Percentiles rank a stretch among this genome's conserved stretches.
Conservation (phyloP, 2,329 filamentous ascomycete genomes). For the Aureobasidium namibiae region DNA sequence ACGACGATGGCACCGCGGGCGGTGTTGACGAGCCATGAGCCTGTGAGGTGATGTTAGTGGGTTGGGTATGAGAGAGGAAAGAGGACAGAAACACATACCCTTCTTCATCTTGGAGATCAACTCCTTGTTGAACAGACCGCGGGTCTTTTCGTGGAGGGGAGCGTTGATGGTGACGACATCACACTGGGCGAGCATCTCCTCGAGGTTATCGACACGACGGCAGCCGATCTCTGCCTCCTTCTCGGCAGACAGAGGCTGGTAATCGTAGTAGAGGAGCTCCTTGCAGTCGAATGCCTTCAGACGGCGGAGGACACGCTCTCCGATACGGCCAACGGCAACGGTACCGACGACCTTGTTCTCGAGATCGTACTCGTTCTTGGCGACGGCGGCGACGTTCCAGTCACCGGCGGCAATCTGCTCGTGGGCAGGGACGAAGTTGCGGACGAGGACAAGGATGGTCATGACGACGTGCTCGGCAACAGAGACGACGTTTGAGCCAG, state of each 20-base stretch:
- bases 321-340: slow-evolving; percentile 93
- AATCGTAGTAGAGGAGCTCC: slow-evolving; percentile 98
- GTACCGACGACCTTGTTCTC: slow-evolving; percentile 97
- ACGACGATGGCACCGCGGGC: slow-evolving; percentile 97
- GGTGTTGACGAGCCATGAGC: slow-evolving; percentile 96
- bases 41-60: slow-evolving; percentile 32
- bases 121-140: slow-evolving; percentile 96
- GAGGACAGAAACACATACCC: slow-evolving; percentile 42
- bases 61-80: not conserved
- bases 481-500: slow-evolving; percentile 95
- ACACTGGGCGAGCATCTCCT: slow-evolving; percentile 90
- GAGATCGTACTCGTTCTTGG: slow-evolving; percentile 97
- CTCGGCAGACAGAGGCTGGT: slow-evolving; percentile 84
- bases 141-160: slow-evolving; percentile 96
- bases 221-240: slow-evolving; percentile 92
- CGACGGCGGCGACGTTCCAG: slow-evolving; percentile 91
- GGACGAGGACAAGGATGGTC: slow-evolving; percentile 92
- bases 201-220: slow-evolving; percentile 77
- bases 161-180: slow-evolving; percentile 99
- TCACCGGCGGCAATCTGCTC: slow-evolving; percentile 83
- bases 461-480: slow-evolving; percentile 99
- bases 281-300: slow-evolving; percentile 99
- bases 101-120: slow-evolving; percentile 99
- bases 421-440: slow-evolving; percentile 97
- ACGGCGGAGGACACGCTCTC: slow-evolving; percentile 91